phyloP scores from a whole-genome alignment of 2,329 filamentous ascomycete genomes.

The Orbilia oligospora region DNA sequence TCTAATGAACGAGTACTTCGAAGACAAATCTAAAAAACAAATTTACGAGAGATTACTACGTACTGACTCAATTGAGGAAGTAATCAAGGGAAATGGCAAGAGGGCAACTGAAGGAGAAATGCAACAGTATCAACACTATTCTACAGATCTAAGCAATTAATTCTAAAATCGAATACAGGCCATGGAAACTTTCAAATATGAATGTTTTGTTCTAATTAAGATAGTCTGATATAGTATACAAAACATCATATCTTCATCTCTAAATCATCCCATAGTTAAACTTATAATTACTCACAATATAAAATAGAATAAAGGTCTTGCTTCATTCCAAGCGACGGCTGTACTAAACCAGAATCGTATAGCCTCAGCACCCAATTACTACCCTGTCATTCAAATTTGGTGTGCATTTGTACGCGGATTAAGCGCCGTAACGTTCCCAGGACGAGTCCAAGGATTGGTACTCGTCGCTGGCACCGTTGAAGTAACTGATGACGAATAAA shows the following conservation, averaged over 20 bases:
- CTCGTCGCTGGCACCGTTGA: conserved; percentile 17
- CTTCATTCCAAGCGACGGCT: not conserved
- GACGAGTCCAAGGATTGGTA: not conserved
- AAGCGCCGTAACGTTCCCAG: too few species aligned
- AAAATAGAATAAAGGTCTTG: too few species aligned
- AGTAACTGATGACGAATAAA: not conserved
- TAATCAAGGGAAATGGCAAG: too few species aligned
- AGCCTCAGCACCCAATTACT: not conserved
- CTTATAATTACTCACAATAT: too few species aligned
- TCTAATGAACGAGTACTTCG: not conserved
- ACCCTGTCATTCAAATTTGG: not conserved
- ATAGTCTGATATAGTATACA: too few species aligned
- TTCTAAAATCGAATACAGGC: too few species aligned
- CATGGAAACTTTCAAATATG: not conserved
- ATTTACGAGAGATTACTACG: too few species aligned
- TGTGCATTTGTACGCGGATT: not conserved
- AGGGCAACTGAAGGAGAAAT: too few species aligned
- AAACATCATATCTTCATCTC: not conserved
- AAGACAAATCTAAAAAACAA: not conserved
- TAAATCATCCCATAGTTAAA: too few species aligned
- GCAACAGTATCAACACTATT: conserved; percentile 13
- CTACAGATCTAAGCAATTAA: too few species aligned
- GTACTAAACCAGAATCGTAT: not conserved
- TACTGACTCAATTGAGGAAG: too few species aligned
- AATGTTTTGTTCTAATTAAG: too few species aligned